A percentile compares a stretch with the other conserved stretches of the same genome.
phyloP scores from a whole-genome alignment of 2,329 filamentous ascomycete species.

The Remersonia thermophila region DNA sequence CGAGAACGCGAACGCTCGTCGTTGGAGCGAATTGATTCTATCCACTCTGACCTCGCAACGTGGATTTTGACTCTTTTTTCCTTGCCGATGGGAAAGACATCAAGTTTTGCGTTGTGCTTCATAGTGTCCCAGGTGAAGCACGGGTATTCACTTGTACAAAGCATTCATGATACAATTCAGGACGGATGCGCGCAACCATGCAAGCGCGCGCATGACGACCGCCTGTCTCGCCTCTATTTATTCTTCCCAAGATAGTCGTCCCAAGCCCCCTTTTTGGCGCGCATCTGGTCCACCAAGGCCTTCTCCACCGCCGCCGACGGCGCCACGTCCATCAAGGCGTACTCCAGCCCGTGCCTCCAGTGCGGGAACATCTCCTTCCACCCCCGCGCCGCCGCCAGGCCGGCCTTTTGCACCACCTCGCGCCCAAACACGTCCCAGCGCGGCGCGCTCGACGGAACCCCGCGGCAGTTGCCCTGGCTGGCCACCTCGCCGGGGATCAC shows the following conservation, averaged over 20 bases:
- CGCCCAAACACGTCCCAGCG: slow-evolving; percentile 10
- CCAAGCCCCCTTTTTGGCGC: slow-evolving; percentile 1
- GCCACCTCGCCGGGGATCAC: slow-evolving; percentile 21
- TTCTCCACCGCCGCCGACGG: not conserved
- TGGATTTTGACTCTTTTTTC: too few species aligned
- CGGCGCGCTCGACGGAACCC: slow-evolving; percentile 10
- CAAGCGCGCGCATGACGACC: too few species aligned
- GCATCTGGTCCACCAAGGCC: not conserved
- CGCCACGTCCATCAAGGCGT: not conserved
- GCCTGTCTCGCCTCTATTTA: not conserved
- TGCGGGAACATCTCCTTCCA: slow-evolving; percentile 18
- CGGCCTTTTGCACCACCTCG: slow-evolving; percentile 14
- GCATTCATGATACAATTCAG: too few species aligned
- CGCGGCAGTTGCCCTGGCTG: slow-evolving; percentile 16
- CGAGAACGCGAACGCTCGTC: too few species aligned
- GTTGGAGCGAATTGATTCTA: too few species aligned
- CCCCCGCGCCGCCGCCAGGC: slow-evolving; percentile 15
- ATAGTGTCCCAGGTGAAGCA: too few species aligned
- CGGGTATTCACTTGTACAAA: too few species aligned
- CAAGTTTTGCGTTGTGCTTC: too few species aligned
- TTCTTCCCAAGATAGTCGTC: not conserved
- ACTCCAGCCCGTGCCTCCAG: slow-evolving; percentile 16
- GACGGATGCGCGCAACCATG: too few species aligned
- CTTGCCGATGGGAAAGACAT: too few species aligned
- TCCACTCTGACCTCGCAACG: too few species aligned